These are phyloP conservation scores for Pelargonium cotyledonis DNA, from an alignment of 441 rosid species.

Conservation along the genomic window DNA sequence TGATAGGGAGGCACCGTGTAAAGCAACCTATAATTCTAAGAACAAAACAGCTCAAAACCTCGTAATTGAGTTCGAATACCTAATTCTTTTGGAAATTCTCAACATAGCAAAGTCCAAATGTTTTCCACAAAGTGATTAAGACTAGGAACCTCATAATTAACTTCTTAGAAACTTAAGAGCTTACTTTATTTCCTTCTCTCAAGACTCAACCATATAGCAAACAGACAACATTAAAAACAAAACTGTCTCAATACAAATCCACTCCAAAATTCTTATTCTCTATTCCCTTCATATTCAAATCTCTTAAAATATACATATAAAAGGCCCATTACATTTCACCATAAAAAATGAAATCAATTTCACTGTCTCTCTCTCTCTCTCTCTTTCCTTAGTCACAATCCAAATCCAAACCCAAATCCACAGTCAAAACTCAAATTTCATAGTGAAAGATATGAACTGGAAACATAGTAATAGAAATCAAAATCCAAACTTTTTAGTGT, in stretches of 20 bases:
- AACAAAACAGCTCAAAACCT: too few species aligned
- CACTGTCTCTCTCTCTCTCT: background rate
- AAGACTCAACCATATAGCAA: too few species aligned
- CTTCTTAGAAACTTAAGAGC: background rate
- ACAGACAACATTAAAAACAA: too few species aligned
- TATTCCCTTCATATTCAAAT: too few species aligned
- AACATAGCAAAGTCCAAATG: background rate
- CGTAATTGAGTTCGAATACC: background rate
- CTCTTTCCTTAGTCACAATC: background rate
- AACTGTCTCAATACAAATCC: too few species aligned
- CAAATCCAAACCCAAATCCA: background rate
- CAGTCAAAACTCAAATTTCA: background rate
- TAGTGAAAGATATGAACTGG: background rate
- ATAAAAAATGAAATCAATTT: too few species aligned
- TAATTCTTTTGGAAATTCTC: background rate
- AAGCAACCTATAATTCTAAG: too few species aligned
- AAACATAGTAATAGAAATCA: background rate
- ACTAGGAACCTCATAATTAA: background rate
- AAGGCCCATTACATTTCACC: background rate
- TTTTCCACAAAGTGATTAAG: too few species aligned
- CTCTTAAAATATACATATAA: too few species aligned
- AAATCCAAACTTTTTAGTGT: background rate
- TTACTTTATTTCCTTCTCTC: background rate
- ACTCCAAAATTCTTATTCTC: too few species aligned
- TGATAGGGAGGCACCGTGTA: too few species aligned